Evolutionary conservation across 306 rosid species (phyloP), one percentile per base, ranked within the genome.

Genomic region (Quercus berberidifolia): DNA sequence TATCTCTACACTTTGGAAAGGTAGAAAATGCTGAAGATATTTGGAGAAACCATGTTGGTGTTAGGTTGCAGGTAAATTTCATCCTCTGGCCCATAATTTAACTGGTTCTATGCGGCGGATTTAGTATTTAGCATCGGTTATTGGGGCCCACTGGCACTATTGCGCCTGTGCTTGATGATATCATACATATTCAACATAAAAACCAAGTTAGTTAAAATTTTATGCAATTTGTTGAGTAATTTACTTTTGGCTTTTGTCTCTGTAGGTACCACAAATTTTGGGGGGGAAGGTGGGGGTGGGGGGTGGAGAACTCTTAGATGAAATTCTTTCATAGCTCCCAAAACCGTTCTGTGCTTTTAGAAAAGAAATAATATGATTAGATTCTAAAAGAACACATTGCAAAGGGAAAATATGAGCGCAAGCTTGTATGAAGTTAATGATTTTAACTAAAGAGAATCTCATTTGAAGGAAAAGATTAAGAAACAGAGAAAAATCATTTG

Each of bases 1-100:
- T 91, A 80, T 94, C 98, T 79, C 79, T 94, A 52, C 98, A 92
- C 88, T 79, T 92, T 90, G 97, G 97, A 35, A 94, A 92, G 90
- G 83, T 80, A 25, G 97, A 94, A 91, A 94, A 92, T 78, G 97
- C 98, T 26, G 92, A 92, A 25, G 97, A 94, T 80, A 88, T 94
- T 77, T 90, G 91, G 93, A 87, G 79, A 71, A 91, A 94, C 80
- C 98, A 94, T 69, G 85, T 87, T 41, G 98, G 98, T 26, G 55
- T 90, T 77, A 86, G 97, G 79, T 78, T 94, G 87, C 97, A 92
- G 97, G 97, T 92, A 89, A 75, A 51, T 74, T 71, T 12, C 54
- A 49, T 83, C 56, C 65, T 70, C 17, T 54, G 49, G 46, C 55
- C 8, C 74, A 6, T 31, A 33, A 30, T 8, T 26, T 82, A 54